Evolutionary conservation across 306 rosid species (phyloP).

Genomic region (Corylus americana): DNA sequence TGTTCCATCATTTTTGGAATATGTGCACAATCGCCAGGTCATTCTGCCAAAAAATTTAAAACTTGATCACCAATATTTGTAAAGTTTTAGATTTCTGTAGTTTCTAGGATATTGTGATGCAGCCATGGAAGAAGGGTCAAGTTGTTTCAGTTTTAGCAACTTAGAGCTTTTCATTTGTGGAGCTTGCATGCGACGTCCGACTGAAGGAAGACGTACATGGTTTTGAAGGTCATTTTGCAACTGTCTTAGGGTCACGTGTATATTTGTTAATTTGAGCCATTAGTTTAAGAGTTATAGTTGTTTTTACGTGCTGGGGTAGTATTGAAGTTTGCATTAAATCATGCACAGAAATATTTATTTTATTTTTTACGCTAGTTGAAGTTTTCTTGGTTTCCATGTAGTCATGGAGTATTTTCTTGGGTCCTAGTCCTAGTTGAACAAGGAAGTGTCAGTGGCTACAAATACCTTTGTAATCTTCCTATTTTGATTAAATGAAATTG

Average conservation of each 20-base stretch:
- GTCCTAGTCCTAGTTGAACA: not conserved
- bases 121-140: constrained; percentile 5
- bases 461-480: constrained; percentile 3
- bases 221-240: constrained; percentile 3
- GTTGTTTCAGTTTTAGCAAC: constrained; percentile 13
- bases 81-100: not conserved
- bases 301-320: not conserved
- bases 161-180: constrained; percentile 9
- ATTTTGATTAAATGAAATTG: not conserved
- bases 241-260: constrained; percentile 3
- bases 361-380: not conserved
- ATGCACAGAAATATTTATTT: not conserved
- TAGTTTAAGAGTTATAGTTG: not conserved
- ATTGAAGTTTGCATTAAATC: not conserved
- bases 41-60: not conserved
- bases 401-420: not conserved
- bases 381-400: not conserved
- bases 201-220: not conserved
- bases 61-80: not conserved
- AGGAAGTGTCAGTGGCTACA: not conserved
- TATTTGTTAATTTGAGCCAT: not conserved
- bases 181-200: constrained; percentile 3
- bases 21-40: constrained; percentile 94
- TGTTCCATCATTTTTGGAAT: constrained; percentile 82
- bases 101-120: constrained; percentile 12